Conservation (phyloP, 2,329 filamentous ascomycete genomes). For the Lachnellula arida region DNA sequence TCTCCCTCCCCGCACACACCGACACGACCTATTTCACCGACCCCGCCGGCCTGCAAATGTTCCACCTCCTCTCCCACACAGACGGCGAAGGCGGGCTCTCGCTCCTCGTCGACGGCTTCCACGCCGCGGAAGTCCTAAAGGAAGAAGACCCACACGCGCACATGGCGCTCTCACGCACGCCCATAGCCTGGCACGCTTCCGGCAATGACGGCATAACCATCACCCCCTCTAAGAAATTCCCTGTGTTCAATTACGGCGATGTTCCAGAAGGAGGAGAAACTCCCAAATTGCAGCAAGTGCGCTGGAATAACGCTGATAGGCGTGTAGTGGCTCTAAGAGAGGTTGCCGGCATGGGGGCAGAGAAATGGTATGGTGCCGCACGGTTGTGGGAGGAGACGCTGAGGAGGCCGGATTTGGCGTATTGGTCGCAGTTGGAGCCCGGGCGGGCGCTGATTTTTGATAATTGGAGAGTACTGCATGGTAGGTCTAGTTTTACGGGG, state of each 20-base stretch:
- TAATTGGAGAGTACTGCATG: constrained; percentile 93
- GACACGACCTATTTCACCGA: constrained; percentile 97
- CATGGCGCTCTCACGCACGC: constrained; percentile 48
- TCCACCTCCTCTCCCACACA: constrained; percentile 83
- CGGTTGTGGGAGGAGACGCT: constrained; percentile 68
- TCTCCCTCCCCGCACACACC: constrained; percentile 79
- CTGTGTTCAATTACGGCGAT: constrained; percentile 63
- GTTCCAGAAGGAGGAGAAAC: constrained; percentile 34
- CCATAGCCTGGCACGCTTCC: constrained; percentile 74
- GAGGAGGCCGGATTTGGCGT: constrained; percentile 59
- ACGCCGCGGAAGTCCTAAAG: constrained; percentile 58
- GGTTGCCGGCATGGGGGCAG: constrained; percentile 1
- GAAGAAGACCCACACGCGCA: constrained; percentile 52
- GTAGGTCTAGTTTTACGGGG: constrained; percentile 76
- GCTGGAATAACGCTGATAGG: constrained; percentile 93
- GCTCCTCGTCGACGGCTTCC: constrained; percentile 82
- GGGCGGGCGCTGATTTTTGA: constrained; percentile 83
- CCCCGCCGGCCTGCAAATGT: constrained; percentile 83
- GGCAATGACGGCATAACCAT: constrained; percentile 83
- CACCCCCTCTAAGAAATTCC: constrained; percentile 62
- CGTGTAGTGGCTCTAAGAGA: constrained; percentile 44
- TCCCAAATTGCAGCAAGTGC: constrained; percentile 55
- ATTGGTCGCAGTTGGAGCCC: constrained; percentile 76
- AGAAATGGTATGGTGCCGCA: constrained; percentile 75
- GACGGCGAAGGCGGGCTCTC: constrained; percentile 66